Conservation (phyloP, 352 stramenopile species). For the Globisporangium takayamanum region DNA sequence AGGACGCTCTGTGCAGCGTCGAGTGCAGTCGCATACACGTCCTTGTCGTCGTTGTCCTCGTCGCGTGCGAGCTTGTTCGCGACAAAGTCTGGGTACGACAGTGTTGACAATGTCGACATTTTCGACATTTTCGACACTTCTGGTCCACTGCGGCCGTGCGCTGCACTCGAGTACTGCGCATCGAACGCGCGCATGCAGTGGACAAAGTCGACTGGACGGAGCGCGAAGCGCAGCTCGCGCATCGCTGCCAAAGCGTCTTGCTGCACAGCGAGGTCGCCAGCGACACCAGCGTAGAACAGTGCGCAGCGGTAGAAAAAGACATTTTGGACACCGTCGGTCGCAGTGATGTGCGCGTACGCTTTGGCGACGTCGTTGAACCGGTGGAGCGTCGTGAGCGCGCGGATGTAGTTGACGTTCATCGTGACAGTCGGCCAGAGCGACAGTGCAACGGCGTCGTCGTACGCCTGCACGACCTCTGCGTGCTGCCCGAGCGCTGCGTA, state of each 20-base stretch:
- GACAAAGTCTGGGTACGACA: background rate
- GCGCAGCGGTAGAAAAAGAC: conserved; percentile 15
- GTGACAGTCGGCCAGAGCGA: conserved; percentile 11
- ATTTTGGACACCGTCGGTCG: conserved; percentile 11
- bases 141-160: background rate
- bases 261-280: conserved; percentile 1
- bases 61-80: too few species aligned
- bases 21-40: too few species aligned
- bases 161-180: background rate
- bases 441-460: conserved; percentile 1
- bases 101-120: background rate
- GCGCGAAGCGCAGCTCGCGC: conserved; percentile 3
- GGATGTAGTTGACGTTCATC: conserved; percentile 17
- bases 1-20: background rate
- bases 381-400: conserved; percentile 8
- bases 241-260: conserved; percentile 5
- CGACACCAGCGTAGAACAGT: conserved; percentile 6
- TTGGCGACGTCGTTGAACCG: conserved; percentile 1
- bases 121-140: background rate
- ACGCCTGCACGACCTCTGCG: conserved; percentile 7
- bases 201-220: conserved; percentile 8
- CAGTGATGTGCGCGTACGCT: conserved; percentile 4
- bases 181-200: conserved; percentile 12
- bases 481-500: conserved; percentile 6
- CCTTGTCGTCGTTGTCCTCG: too few species aligned